Base-by-base conservation (phyloP, 179 eudicot species). In the Heliamphora pulchella region DNA sequence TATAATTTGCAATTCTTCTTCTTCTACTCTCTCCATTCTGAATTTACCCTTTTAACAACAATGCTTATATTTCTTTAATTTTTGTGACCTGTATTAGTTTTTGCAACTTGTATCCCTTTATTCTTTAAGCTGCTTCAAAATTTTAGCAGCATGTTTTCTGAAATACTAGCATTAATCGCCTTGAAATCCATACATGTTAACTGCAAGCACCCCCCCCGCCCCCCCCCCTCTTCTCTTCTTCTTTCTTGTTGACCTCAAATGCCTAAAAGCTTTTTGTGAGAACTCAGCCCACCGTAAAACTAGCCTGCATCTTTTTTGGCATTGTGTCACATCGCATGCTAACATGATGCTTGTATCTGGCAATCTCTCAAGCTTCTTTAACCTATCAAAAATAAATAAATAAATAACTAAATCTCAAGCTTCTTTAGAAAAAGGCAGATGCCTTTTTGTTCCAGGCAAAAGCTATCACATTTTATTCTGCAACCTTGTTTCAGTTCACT, bases 351-450 rank as follows among this genome's bases (percentile, higher is more conserved):
- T 71, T 48, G 39, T 71, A 41, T 69, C 72, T 18, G 74, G 39
- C 74, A 47, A 50, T 47, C 55, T 71, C 39, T n/a, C 39, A 71
- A 71, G 74, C 55, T 71, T 47, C 41, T 48, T 71, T 47, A 22
- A 31, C 39, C 39, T 31, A 31, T 31, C 39, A 31, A 31, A 31
- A 31, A 31, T 31, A 31, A 31, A 31, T 31, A 31, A 31, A 31
- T 31, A 31, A 31, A 31, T 31, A 31, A 31, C 39, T 31, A 31
- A 31, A 31, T 71, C 39, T n/a, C 39, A 71, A 71, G 74, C 55
- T 71, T 47, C 41, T 48, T 71, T 47, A 22, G 41, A 47, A 46
- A 46, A 43, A 15, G 57, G 39, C 55, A n/a, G 18, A 7, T 71
- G 74, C 50, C 74, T 44, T 69, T 48, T 71, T 48, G 31, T 17